Base-by-base conservation (phyloP, 75 land plant genomes). In the Picea glauca region DNA sequence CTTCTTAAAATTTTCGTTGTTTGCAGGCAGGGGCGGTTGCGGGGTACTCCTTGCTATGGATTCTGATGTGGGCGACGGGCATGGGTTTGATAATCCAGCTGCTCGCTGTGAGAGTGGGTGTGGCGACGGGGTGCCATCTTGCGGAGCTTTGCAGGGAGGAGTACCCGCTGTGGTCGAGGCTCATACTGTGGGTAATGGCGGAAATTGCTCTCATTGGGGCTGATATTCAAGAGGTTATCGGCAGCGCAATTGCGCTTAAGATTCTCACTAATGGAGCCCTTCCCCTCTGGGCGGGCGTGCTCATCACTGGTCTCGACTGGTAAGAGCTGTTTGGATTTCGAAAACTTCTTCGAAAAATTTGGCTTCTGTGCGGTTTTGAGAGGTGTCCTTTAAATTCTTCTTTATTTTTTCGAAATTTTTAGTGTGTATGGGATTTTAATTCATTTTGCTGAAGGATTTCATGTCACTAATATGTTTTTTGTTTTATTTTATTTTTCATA, bases 101-200 rank as follows among this genome's bases (percentile, higher is more conserved):
- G 73, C 80, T 90, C 30, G 77, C 91, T 8, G 86, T 86, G 12
- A 72, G 90, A 72, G 60, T 89, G 13, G 87, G 90, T 1, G 90
- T 88, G 30, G 85, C 90, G 13, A 88, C 90, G 30, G 90, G 90
- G 6, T 60, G 80, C 75, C 92, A 91, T 74, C 79, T 93, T 74
- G 93, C 96, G 14, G 93, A 93, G 85, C 88, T 91, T 21, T 93
- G 96, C 76, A 81, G 96, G 80, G 96, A 89, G 3, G 93, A 93
- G 86, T 93, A 93, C 81, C 91, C 91, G 33, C 32, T 38, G 13
- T 81, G 85, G 85, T 83, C 90, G 4, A 85, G 81, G 23, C 40
- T 80, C 4, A 40, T 79, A 56, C 79, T 88, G 60, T 90, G 91
- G 91, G 17, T 87, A 32, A 88, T 90, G 91, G 83, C 91, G 13